Conservation (phyloP, 768 basidiomycete species). For the Leccinum obscurum region DNA sequence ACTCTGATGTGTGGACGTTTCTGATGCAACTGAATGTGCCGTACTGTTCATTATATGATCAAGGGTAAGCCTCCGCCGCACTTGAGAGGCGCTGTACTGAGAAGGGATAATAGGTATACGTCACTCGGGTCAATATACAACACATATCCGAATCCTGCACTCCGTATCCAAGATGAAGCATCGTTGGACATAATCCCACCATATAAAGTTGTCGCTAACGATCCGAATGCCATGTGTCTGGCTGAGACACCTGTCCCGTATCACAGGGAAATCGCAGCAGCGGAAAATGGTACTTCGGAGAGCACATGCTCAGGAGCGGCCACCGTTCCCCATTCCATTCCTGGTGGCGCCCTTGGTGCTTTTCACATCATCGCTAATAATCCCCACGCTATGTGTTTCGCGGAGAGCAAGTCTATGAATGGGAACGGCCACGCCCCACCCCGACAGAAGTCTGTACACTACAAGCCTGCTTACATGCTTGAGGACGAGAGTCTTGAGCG, state of each 20-base stretch:
- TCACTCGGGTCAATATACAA: slow-evolving; percentile 95
- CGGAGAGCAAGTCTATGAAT: slow-evolving; percentile 12
- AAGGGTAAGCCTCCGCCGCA: slow-evolving; percentile 59
- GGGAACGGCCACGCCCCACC: slow-evolving; percentile 3
- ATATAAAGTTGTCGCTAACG: slow-evolving; percentile 22
- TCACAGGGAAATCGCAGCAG: background rate
- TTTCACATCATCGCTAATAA: slow-evolving; percentile 23
- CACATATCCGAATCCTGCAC: slow-evolving; percentile 89
- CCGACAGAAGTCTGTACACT: slow-evolving; percentile 35
- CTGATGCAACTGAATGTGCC: slow-evolving; percentile 71
- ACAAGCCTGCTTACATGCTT: slow-evolving; percentile 81
- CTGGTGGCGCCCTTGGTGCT: slow-evolving; percentile 7
- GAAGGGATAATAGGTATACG: slow-evolving; percentile 68
- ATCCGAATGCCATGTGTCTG: slow-evolving; percentile 20
- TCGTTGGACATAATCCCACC: slow-evolving; percentile 16
- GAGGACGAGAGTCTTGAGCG: slow-evolving; percentile 73
- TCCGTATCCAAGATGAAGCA: slow-evolving; percentile 38
- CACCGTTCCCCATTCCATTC: background rate
- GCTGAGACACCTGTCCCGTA: slow-evolving; percentile 9
- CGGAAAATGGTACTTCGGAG: slow-evolving; percentile 7
- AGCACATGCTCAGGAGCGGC: slow-evolving; percentile 10
- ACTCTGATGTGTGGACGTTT: slow-evolving; percentile 88
- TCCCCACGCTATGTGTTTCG: slow-evolving; percentile 19
- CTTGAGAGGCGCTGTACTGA: background rate
- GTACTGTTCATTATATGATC: slow-evolving; percentile 88